Evolutionary conservation across 352 stramenopile species (phyloP).

Genomic region (Pythium vanterpoolii): DNA sequence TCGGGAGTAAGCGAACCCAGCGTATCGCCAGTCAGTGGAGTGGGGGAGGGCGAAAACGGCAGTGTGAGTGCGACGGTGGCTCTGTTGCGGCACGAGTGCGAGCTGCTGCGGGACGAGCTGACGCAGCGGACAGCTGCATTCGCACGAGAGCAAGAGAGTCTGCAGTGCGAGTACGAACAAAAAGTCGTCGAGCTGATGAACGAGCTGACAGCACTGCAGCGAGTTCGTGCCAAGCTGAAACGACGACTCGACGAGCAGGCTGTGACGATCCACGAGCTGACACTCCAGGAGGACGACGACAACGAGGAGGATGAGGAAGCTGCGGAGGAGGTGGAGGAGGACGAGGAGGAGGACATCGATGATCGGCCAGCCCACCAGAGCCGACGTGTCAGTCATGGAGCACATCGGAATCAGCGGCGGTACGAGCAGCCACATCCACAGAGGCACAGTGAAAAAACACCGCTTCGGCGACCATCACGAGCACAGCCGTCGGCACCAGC

Average conservation of each 20-base stretch:
- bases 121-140: slow-evolving; percentile 19
- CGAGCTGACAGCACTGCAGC: slow-evolving; percentile 41
- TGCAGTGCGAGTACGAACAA: slow-evolving; percentile 32
- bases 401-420: no score
- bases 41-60: background rate
- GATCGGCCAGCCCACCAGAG: background rate
- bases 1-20: background rate
- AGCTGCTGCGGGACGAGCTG: slow-evolving; percentile 28
- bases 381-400: background rate
- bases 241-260: slow-evolving; percentile 53
- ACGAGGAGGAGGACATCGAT: background rate
- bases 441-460: background rate
- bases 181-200: slow-evolving; percentile 33
- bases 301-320: slow-evolving; percentile 32
- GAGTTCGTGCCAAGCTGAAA: slow-evolving; percentile 41
- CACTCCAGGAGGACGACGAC: slow-evolving; percentile 57
- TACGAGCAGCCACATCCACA: slow-evolving; percentile 3
- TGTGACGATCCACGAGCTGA: slow-evolving; percentile 77
- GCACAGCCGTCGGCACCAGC: background rate
- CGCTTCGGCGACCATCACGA: background rate
- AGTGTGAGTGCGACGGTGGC: slow-evolving; percentile 11
- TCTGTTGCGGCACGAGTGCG: slow-evolving; percentile 30
- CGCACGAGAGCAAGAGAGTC: slow-evolving; percentile 25
- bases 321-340: slow-evolving; percentile 7
- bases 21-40: background rate